Evolutionary conservation across 176 grass and related monocot species (phyloP).

Genomic region (Oryza meyeriana): DNA sequence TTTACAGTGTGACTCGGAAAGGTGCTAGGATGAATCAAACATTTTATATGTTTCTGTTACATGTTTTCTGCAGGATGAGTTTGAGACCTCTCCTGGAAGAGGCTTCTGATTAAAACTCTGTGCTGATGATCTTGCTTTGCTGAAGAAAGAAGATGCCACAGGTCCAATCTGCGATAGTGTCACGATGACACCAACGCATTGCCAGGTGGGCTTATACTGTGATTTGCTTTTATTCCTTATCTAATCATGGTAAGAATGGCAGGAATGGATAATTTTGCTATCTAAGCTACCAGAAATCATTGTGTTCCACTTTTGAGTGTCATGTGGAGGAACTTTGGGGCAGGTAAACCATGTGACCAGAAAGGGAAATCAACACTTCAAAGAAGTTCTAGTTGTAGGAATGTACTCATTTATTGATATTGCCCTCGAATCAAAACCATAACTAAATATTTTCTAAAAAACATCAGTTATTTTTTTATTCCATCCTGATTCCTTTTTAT

Average conservation of each 20-base stretch:
- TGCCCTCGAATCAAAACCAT: not conserved
- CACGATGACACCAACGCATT: constrained; percentile 8
- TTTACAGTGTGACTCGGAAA: constrained; percentile 20
- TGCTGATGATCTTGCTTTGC: constrained; percentile 2
- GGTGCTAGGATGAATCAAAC: constrained; percentile 1
- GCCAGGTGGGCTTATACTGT: constrained; percentile 10
- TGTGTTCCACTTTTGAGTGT: not conserved
- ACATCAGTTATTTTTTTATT: not conserved
- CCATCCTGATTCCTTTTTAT: not conserved
- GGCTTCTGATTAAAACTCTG: constrained; percentile 1
- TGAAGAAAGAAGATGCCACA: constrained; percentile 21
- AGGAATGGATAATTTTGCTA: not conserved
- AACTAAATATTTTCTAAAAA: not conserved
- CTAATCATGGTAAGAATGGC: constrained; percentile 4
- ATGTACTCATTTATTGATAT: not conserved
- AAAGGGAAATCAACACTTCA: constrained; percentile 2
- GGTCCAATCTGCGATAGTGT: constrained; percentile 10
- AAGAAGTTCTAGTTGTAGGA: not conserved
- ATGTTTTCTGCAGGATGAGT: not conserved
- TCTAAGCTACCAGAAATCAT: constrained; percentile 8
- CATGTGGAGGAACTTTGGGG: constrained; percentile 8
- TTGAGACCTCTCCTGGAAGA: not conserved
- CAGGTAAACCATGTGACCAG: constrained; percentile 21
- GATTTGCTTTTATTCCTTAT: not conserved
- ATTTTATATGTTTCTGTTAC: not conserved